Percentiles rank a stretch among this genome's conserved stretches.
phyloP scores from a whole-genome alignment of 441 rosid genomes.

The Gossypium davidsonii region DNA sequence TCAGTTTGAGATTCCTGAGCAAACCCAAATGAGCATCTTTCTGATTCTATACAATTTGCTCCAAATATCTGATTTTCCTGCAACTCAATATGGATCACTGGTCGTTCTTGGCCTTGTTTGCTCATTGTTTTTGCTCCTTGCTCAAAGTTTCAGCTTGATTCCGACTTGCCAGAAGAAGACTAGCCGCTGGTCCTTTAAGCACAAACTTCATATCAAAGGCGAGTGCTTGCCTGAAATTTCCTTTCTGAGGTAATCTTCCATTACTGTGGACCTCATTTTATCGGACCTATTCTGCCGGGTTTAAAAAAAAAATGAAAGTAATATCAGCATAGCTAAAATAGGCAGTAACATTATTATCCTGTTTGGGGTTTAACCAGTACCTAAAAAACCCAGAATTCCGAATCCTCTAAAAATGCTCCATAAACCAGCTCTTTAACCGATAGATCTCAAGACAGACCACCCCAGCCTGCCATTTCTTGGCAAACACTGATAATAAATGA shows the following conservation, averaged over 20 bases:
- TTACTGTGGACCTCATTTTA: conserved; percentile 13
- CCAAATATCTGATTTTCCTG: conserved; percentile 20
- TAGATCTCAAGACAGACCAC: conserved; percentile 18
- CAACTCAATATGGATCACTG: conserved; percentile 21
- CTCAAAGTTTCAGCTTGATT: conserved; percentile 1
- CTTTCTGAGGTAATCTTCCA: conserved; percentile 10
- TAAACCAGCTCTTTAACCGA: background rate
- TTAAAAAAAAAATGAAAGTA: background rate
- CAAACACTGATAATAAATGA: background rate
- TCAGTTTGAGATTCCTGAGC: conserved; percentile 18
- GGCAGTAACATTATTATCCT: background rate
- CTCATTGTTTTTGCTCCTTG: conserved; percentile 25
- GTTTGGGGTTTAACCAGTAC: conserved; percentile 10
- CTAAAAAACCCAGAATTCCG: conserved; percentile 1
- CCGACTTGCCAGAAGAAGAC: background rate
- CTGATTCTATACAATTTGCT: conserved; percentile 25
- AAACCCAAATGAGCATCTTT: conserved; percentile 25
- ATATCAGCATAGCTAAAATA: background rate
- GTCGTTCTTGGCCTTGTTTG: conserved; percentile 18
- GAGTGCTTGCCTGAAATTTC: background rate
- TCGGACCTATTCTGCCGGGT: conserved; percentile 6
- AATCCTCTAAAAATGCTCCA: background rate
- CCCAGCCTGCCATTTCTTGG: conserved; percentile 10
- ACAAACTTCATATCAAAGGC: conserved; percentile 5
- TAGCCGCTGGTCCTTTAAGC: conserved; percentile 6